phyloP scores from a whole-genome alignment of 768 basidiomycete species.

The Boletus pseudo-olivaceus region DNA sequence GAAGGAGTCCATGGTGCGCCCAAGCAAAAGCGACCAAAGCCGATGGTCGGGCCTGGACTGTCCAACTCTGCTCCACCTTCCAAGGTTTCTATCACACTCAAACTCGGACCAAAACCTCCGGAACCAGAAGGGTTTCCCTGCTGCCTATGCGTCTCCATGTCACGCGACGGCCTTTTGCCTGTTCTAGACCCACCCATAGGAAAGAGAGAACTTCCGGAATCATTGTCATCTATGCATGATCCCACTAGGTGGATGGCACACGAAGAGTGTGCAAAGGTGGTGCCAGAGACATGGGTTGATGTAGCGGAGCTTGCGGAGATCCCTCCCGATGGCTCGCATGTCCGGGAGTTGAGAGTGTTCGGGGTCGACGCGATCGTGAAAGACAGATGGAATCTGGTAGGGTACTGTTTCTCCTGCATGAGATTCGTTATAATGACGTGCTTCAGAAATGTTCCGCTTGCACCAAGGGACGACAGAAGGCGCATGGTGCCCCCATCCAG shows the following conservation, averaged over 20 bases:
- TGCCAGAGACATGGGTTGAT: constrained; percentile 94
- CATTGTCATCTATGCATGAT: constrained; percentile 20
- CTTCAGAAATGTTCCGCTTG: constrained; percentile 90
- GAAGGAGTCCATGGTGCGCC: constrained; percentile 26
- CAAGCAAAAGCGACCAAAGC: constrained; percentile 28
- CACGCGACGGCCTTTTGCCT: constrained; percentile 51
- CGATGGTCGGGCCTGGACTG: constrained; percentile 1
- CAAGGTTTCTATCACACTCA: constrained; percentile 60
- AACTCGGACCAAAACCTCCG: constrained; percentile 59
- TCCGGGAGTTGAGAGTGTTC: constrained; percentile 57
- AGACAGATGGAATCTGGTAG: constrained; percentile 89
- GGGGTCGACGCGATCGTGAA: constrained; percentile 87
- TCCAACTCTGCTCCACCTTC: constrained; percentile 12
- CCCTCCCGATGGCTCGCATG: constrained; percentile 30
- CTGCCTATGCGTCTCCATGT: constrained; percentile 60
- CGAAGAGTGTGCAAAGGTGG: constrained; percentile 69
- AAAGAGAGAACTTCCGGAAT: constrained; percentile 49
- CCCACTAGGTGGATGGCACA: constrained; percentile 68
- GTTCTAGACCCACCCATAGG: constrained; percentile 66
- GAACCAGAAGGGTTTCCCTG: constrained; percentile 60
- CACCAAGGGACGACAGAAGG: constrained; percentile 59
- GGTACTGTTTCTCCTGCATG: constrained; percentile 23
- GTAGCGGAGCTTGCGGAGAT: constrained; percentile 43
- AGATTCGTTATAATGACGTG: not conserved
- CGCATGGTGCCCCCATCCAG: constrained; percentile 82